Conservation (phyloP, 2,329 filamentous ascomycete genomes). For the Diplodia corticola region DNA sequence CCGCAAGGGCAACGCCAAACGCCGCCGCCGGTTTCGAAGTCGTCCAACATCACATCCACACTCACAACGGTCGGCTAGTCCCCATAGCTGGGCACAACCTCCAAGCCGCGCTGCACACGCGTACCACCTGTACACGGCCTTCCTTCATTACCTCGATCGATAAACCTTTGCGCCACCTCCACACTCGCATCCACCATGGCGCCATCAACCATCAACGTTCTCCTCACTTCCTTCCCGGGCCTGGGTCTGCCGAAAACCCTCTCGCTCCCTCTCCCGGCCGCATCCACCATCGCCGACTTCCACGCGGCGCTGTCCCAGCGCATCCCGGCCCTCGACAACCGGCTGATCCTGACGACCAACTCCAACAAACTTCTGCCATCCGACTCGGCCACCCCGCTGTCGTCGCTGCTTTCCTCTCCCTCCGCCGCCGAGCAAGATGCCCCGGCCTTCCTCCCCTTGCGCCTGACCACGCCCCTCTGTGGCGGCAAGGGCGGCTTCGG, state of each 20-base stretch:
- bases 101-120: neutral
- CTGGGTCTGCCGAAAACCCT: conserved; percentile 81
- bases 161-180: neutral
- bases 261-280: conserved; percentile 68
- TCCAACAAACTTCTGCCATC: conserved; percentile 69
- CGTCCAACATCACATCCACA: neutral
- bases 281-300: conserved; percentile 67
- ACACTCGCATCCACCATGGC: conserved; percentile 51
- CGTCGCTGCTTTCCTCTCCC: conserved; percentile 58
- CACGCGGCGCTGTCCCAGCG: conserved; percentile 62
- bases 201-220: conserved; percentile 67
- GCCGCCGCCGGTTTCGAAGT: neutral
- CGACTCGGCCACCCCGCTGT: conserved; percentile 57
- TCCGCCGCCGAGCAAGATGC: conserved; percentile 45
- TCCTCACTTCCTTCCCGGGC: conserved; percentile 82
- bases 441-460: conserved; percentile 77
- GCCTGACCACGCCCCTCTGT: conserved; percentile 74
- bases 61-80: neutral
- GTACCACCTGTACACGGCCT: neutral
- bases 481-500: conserved; percentile 98
- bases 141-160: neutral
- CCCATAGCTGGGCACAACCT: neutral
- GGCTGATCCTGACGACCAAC: conserved; percentile 78
- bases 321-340: conserved; percentile 57
- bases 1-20: neutral